Evolutionary conservation across 1,284 basidiomycete species (phyloP).

Genomic region (Cystobasidiaceae sp.): DNA sequence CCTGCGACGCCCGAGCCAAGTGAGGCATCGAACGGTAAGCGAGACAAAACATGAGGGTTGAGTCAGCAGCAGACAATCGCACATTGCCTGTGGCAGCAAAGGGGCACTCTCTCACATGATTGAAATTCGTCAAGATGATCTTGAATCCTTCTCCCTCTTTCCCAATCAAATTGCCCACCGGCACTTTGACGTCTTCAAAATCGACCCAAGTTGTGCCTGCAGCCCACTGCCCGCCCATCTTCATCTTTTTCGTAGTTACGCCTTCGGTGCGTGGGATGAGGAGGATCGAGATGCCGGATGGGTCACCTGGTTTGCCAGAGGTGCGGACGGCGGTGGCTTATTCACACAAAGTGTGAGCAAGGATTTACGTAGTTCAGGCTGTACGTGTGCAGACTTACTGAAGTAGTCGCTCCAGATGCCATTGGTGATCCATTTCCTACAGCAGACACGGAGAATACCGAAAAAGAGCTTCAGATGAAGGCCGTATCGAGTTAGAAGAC

Average conservation of each 20-base stretch:
- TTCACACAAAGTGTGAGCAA: no score
- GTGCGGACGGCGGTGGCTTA: conserved; percentile 47
- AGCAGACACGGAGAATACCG: no score
- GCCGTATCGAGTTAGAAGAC: no score
- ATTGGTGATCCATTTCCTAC: conserved; percentile 43
- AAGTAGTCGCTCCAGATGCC: conserved; percentile 44
- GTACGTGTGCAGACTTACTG: no score
- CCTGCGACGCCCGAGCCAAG: no score
- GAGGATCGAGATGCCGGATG: conserved; percentile 45
- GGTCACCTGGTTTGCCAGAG: conserved; percentile 46
- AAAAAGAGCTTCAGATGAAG: background rate
- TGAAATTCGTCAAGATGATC: conserved; percentile 38
- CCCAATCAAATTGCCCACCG: conserved; percentile 47
- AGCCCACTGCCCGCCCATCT: conserved; percentile 36
- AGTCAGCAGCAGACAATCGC: background rate
- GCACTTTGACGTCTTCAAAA: conserved; percentile 46
- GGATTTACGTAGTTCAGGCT: no score
- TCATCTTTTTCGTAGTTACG: conserved; percentile 33
- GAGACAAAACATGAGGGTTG: background rate
- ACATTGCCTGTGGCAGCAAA: no score
- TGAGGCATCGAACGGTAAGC: no score
- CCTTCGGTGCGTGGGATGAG: conserved; percentile 43
- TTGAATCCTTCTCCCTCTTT: conserved; percentile 37
- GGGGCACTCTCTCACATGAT: conserved; percentile 10
- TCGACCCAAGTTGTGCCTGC: conserved; percentile 46